Conservation (phyloP, 169 alveolate genomes). For the Eimeria zaria region DNA sequence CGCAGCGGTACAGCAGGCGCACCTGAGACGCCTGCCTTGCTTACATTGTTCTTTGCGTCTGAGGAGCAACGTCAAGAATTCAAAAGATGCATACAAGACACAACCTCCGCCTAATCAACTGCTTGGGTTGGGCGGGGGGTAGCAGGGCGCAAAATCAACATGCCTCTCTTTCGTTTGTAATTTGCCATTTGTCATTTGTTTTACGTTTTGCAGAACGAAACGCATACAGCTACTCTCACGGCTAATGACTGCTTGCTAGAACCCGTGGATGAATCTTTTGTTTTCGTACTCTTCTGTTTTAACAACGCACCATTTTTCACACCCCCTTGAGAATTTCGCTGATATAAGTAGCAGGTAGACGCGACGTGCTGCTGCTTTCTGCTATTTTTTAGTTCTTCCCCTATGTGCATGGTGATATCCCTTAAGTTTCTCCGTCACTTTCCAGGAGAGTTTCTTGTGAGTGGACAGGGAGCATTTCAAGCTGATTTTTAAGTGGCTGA, state of each 20-base stretch:
- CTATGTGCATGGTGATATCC: neutral
- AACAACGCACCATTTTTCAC: neutral
- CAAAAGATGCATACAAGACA: neutral
- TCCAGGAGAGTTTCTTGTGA: neutral
- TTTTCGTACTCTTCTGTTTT: neutral
- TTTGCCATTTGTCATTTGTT: neutral
- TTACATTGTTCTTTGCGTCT: constrained; percentile 23
- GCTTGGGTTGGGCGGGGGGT: neutral
- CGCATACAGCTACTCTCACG: neutral
- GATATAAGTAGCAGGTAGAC: neutral
- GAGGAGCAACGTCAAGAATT: constrained; percentile 63
- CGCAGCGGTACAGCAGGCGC: neutral
- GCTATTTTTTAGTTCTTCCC: neutral
- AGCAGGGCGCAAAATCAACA: neutral
- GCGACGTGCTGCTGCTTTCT: constrained; percentile 1
- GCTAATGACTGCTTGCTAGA: neutral
- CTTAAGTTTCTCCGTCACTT: neutral
- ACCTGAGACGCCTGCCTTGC: neutral
- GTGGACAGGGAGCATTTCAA: neutral
- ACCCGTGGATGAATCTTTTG: too few relatives aligned
- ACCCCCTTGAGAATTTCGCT: neutral
- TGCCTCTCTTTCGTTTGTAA: neutral
- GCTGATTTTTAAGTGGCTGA: neutral
- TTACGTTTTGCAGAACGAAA: neutral
- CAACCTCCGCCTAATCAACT: neutral